Evolutionary conservation across 169 alveolate genomes (phyloP).

Genomic region (Babesia bigemina): DNA sequence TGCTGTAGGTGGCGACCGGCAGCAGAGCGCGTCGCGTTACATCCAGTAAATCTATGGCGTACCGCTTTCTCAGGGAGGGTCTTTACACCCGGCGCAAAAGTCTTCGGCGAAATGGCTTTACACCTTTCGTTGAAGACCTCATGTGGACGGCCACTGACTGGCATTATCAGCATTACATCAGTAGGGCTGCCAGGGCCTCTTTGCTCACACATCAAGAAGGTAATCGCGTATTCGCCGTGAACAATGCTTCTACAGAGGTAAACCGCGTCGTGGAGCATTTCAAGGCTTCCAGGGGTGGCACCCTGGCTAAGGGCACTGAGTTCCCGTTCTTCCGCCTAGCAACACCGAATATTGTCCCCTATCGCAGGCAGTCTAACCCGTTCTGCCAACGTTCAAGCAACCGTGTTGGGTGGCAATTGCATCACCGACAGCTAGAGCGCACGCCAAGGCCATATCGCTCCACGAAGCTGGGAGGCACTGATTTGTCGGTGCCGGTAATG

Average conservation of each 20-base stretch:
- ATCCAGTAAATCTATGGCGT: conserved; percentile 37
- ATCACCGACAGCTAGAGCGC: conserved; percentile 32
- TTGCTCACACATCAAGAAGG: conserved; percentile 56
- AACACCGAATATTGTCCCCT: conserved; percentile 70
- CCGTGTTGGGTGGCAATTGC: conserved; percentile 66
- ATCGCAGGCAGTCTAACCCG: conserved; percentile 70
- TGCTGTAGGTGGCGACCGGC: not conserved
- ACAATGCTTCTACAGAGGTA: conserved; percentile 1
- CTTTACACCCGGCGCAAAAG: conserved; percentile 48
- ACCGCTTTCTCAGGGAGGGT: conserved; percentile 57
- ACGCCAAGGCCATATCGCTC: conserved; percentile 70
- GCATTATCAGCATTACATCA: conserved; percentile 63
- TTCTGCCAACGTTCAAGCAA: conserved; percentile 70
- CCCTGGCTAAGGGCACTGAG: conserved; percentile 30
- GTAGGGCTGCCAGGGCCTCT: conserved; percentile 52
- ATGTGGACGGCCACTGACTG: conserved; percentile 65
- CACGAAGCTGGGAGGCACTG: conserved; percentile 74
- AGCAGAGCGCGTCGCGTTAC: not conserved
- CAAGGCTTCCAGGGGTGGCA: conserved; percentile 13
- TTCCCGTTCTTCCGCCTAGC: conserved; percentile 61
- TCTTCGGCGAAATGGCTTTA: conserved; percentile 35
- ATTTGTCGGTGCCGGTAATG: conserved; percentile 69
- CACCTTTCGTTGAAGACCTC: conserved; percentile 64
- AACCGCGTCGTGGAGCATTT: not conserved
- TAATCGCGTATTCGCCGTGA: conserved; percentile 1